A percentile compares a stretch with the other conserved stretches of the same genome.
phyloP scores from a whole-genome alignment of 192 early-diverging fungal genomes.

The Entomortierella chlamydospora region DNA sequence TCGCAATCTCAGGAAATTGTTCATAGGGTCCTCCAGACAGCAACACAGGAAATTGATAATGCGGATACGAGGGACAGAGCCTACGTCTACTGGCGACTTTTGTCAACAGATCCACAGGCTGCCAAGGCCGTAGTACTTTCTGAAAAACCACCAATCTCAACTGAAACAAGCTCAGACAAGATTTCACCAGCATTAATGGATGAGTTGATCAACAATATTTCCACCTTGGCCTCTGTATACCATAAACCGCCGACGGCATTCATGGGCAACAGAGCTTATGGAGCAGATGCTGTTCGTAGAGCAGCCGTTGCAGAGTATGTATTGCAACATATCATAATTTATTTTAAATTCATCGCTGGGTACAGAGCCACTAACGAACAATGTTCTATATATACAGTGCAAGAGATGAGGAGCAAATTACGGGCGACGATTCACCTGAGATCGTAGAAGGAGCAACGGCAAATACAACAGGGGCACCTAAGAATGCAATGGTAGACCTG shows the following conservation, averaged over 20 bases:
- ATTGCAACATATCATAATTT: not conserved
- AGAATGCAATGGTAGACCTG: slow-evolving; percentile 72
- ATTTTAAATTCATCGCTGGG: not conserved
- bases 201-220: slow-evolving; percentile 89
- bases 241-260: slow-evolving; percentile 90
- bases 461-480: slow-evolving; percentile 66
- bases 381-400: slow-evolving; percentile 47
- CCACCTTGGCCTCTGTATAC: slow-evolving; percentile 92
- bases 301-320: slow-evolving; percentile 56
- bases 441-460: slow-evolving; percentile 42
- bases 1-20: slow-evolving; percentile 87
- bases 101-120: slow-evolving; percentile 93
- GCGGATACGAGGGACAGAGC: slow-evolving; percentile 97
- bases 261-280: slow-evolving; percentile 70
- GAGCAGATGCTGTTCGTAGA: slow-evolving; percentile 67
- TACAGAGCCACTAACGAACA: too few relatives aligned
- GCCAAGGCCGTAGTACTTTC: slow-evolving; percentile 92
- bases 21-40: slow-evolving; percentile 86
- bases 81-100: slow-evolving; percentile 97
- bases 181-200: slow-evolving; percentile 83
- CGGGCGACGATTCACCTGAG: slow-evolving; percentile 50
- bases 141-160: slow-evolving; percentile 88
- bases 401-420: slow-evolving; percentile 57
- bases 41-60: slow-evolving; percentile 91
- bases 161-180: slow-evolving; percentile 62